Evolutionary conservation across 192 early-diverging fungal genomes (phyloP).

Genomic region (Gorgonomyces haynaldii): DNA sequence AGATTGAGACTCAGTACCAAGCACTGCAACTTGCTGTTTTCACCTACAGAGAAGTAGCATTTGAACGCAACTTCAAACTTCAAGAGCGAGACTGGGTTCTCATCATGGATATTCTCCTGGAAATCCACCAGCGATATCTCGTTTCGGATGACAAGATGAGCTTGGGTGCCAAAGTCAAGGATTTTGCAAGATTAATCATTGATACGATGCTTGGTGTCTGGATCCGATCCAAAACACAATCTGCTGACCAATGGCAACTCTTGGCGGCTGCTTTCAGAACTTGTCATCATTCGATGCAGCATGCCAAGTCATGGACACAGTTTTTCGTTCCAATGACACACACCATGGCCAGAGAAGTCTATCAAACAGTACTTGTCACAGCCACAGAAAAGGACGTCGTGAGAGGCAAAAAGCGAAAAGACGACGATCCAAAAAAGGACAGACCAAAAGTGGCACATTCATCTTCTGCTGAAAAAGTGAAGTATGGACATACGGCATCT

Average conservation of each 20-base stretch:
- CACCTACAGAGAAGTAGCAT: too few relatives aligned
- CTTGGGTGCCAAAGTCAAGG: constrained; percentile 40
- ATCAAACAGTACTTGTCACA: not conserved
- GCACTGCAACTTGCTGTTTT: too few relatives aligned
- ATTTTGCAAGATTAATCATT: constrained; percentile 49
- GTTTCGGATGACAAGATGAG: too few relatives aligned
- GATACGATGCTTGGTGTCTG: constrained; percentile 62
- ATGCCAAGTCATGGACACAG: not conserved
- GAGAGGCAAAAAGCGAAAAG: not conserved
- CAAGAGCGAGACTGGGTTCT: too few relatives aligned
- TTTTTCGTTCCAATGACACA: not conserved
- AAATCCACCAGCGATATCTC: too few relatives aligned
- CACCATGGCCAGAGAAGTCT: not conserved
- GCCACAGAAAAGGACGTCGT: not conserved
- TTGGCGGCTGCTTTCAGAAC: constrained; percentile 33
- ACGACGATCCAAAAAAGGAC: too few relatives aligned
- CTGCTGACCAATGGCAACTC: constrained; percentile 45
- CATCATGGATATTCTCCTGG: too few relatives aligned
- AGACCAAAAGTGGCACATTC: too few relatives aligned
- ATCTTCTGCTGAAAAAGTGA: too few relatives aligned
- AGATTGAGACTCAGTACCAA: too few relatives aligned
- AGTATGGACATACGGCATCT: not conserved
- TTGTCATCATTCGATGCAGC: not conserved
- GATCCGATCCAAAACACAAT: constrained; percentile 42
- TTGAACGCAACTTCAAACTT: too few relatives aligned